Evolutionary conservation across 140 eudicot species (phyloP), one percentile per base, ranked within the genome.

Genomic region (Flaveria floridana): DNA sequence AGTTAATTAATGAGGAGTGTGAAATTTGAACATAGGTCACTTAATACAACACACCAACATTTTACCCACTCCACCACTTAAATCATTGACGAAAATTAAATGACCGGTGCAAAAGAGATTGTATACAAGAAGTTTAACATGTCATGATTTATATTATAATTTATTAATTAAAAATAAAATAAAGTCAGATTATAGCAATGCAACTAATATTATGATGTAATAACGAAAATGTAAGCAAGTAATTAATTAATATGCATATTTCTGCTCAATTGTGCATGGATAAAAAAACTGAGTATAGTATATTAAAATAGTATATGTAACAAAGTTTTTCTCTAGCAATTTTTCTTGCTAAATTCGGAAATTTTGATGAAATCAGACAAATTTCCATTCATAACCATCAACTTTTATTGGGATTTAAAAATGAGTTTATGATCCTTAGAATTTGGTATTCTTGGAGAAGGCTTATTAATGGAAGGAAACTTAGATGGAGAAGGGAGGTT

Each of bases 361-460:
- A 10, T 10, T 10, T 19, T 39, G 30, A 41, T 23, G 55, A 42
- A 10, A 68, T 20, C 12, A 68, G 1, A 46, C 73, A 68, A 11
- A 46, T 68, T 46, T 68, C 72, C 56, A 42, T 12, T 42, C 20
- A 46, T 68, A 68, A 65, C 46, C n/a, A 21, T 8, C 53, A 4
- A 21, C 20, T 3, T 20, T 42, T 12, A 18, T 42, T 68, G 37
- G 57, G 39, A 68, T 20, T 44, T 44, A 1, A 20, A 65, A 46
- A 3, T 64, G 56, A 75, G 37, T 75, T 18, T 65, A 65, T 39
- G 52, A 76, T 65, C 42, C 37, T 66, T 65, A 76, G 19, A 76
- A 11, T 66, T 52, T 51, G 73, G 47, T 75, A 44, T 34, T 75
- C 21, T 66, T 52, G 66, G 74, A 66, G 68, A 66, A 76, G 68